Base-by-base conservation (phyloP, 1,284 basidiomycete genomes). In the Malassezia equina region DNA sequence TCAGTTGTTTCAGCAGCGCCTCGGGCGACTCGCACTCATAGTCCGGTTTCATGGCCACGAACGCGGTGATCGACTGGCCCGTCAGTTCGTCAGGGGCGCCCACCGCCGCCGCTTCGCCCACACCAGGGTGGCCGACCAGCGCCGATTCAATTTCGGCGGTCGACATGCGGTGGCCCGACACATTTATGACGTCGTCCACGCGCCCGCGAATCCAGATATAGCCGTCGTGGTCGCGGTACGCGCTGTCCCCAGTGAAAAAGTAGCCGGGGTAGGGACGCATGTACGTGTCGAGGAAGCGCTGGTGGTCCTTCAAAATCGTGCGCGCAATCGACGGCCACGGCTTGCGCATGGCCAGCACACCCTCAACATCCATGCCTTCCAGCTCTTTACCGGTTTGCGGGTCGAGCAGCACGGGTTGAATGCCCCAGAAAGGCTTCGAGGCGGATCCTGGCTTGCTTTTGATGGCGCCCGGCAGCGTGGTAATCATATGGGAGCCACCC, bases 301-400 rank as follows among this genome's bases (percentile, higher is more conserved):
- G 83, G 77, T 98, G 93, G 78, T 98, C 93, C 55, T 83, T 81
- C 79, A 83, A 93, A 59, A 98, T 84, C 15, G 90, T 88, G 56
- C 94, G 83, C n/a, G 93, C 93, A 70, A 98, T 86, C 50, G 87
- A 89, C 9, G 93, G 94, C 93, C 91, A 98, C 9, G 90, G 89
- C 58, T 79, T 80, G 78, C 83, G 86, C 70, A 95, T 79, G 24
- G 82, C 88, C 12, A 98, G 81, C 8, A 95, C 88, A 73, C 93
- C 94, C 75, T 95, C 90, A 34, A 90, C 87, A 56, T 83, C 81
- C 74, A 86, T 85, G 44, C 89, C 93, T 60, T 81, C 78, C 25
- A 93, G 76, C 63, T 86, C 83, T 79, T 84, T 58, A 47, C 89
- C 89, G n/a, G 81, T 78, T 4, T 81, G 77, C 7, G 93, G 82